Conservation (phyloP, 176 grass and related monocot genomes). For the Carex kokanica region DNA sequence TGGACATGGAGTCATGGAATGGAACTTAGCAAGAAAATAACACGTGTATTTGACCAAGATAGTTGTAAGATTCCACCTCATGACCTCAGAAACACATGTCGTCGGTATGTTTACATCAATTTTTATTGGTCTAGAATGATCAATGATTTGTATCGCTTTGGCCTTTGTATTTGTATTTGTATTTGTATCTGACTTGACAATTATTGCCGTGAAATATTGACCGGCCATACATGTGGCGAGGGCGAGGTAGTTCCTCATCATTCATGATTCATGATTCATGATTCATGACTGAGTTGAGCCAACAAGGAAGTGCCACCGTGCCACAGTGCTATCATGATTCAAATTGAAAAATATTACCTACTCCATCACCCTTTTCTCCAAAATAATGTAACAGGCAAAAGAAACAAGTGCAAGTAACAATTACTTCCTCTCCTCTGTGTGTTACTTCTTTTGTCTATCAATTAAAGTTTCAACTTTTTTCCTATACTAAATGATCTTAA, state of each 20-base stretch:
- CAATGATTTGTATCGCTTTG: background rate
- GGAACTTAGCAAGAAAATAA: background rate
- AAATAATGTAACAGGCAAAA: background rate
- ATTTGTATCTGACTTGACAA: constrained; percentile 1
- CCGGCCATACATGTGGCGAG: background rate
- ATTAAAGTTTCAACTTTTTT: background rate
- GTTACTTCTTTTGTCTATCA: background rate
- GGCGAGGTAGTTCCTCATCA: no score
- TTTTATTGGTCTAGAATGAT: background rate
- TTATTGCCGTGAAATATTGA: background rate
- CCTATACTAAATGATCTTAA: background rate
- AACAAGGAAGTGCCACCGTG: background rate
- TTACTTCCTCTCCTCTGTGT: background rate
- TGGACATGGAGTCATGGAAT: no score
- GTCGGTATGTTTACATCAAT: background rate
- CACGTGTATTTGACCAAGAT: background rate
- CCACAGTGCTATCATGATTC: background rate
- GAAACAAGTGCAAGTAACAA: background rate
- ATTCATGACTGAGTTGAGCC: background rate
- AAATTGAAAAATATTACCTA: background rate
- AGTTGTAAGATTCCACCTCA: background rate
- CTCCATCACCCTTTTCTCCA: no score
- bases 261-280: background rate
- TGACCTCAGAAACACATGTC: background rate
- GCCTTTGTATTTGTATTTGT: background rate